These are phyloP conservation scores for Neocallimastix lanati DNA, from an alignment of 192 early-diverging fungal species.

Conservation along the genomic window DNA sequence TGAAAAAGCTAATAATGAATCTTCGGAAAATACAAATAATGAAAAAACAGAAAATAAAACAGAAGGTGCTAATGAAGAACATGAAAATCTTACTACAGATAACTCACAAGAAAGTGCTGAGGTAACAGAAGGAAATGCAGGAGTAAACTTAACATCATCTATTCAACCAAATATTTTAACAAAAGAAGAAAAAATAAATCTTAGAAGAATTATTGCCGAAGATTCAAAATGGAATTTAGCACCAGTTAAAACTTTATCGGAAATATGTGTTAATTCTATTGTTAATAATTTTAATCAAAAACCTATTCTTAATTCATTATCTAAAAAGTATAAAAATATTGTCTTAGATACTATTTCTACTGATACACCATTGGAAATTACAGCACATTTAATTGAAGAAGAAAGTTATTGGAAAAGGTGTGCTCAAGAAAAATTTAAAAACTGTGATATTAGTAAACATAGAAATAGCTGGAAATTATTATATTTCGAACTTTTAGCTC, in stretches of 20 bases:
- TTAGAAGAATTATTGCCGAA: constrained; percentile 27
- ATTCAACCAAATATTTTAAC: neutral
- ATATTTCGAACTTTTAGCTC: neutral
- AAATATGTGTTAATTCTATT: constrained; percentile 24
- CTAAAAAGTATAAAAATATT: neutral
- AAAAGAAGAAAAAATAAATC: neutral
- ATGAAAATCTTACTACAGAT: neutral
- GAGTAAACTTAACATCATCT: neutral
- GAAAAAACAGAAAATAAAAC: neutral
- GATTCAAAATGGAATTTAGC: constrained; percentile 39
- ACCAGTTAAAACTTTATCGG: constrained; percentile 24
- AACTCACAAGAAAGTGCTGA: neutral
- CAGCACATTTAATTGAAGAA: neutral
- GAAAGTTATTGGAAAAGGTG: neutral
- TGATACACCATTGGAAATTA: neutral
- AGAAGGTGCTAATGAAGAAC: neutral
- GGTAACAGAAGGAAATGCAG: neutral
- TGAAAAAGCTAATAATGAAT: neutral
- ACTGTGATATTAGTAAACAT: neutral
- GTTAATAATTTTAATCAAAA: constrained; percentile 25
- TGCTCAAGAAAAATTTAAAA: neutral
- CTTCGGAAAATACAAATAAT: neutral
- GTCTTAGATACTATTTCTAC: neutral
- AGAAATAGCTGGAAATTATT: neutral
- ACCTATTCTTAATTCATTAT: neutral